These are phyloP conservation scores for Nakazawaea ishiwadae DNA, from an alignment of 805 yeast species.

Conservation along the genomic window DNA sequence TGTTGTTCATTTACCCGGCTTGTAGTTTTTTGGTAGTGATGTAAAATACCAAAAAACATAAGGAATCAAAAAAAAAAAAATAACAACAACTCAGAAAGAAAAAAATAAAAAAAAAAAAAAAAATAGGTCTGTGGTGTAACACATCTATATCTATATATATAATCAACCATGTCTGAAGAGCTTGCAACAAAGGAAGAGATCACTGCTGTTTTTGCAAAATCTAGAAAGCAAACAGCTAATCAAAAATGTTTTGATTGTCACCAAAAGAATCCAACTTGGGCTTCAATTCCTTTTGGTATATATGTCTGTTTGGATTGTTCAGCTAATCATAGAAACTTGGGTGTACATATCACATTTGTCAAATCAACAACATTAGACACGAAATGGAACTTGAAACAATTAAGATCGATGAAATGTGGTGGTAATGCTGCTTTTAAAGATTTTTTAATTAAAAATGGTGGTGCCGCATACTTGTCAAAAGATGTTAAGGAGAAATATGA, in stretches of 20 bases:
- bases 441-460: slow-evolving; percentile 80
- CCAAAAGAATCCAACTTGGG: slow-evolving; percentile 96
- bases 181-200: slow-evolving; percentile 70
- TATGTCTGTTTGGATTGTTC: slow-evolving; percentile 92
- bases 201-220: slow-evolving; percentile 54
- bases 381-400: slow-evolving; percentile 87
- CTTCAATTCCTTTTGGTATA: slow-evolving; percentile 94
- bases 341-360: slow-evolving; percentile 94
- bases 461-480: slow-evolving; percentile 60
- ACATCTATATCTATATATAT: no score
- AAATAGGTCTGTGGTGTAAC: no score
- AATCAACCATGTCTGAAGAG: slow-evolving; percentile 34
- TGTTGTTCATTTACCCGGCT: no score
- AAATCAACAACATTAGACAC: slow-evolving; percentile 82
- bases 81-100: no score
- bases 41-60: no score
- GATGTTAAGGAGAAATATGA: slow-evolving; percentile 79
- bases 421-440: slow-evolving; percentile 88
- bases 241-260: slow-evolving; percentile 89
- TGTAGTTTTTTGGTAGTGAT: no score
- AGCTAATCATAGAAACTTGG: slow-evolving; percentile 91
- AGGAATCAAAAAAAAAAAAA: no score
- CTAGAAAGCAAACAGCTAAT: slow-evolving; percentile 67
- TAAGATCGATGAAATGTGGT: slow-evolving; percentile 89
- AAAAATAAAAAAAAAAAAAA: neutral